Conservation (phyloP, 116 monocot genomes). For the Posidonia oceanica region DNA sequence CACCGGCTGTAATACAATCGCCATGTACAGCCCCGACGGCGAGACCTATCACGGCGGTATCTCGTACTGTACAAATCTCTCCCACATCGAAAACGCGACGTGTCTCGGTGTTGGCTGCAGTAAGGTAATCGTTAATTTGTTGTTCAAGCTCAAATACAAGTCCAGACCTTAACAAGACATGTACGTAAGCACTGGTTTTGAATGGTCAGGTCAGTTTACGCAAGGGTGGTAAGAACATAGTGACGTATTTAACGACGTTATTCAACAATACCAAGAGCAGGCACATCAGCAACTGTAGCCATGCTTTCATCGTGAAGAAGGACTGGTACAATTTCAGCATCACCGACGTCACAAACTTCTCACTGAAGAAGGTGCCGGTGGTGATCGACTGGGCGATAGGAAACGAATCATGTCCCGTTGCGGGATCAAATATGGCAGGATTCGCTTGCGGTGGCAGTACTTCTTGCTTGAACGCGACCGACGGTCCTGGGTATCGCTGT, state of each 20-base stretch:
- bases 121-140: no score
- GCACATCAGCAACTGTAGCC: slow-evolving; percentile 33
- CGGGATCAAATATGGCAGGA: neutral
- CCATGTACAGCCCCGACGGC: slow-evolving; percentile 1
- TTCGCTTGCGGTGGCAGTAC: slow-evolving; percentile 30
- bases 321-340: slow-evolving; percentile 17
- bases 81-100: slow-evolving; percentile 6
- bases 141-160: no score
- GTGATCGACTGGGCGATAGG: slow-evolving; percentile 52
- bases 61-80: slow-evolving; percentile 12
- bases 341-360: slow-evolving; percentile 11
- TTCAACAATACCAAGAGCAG: slow-evolving; percentile 8
- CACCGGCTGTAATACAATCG: slow-evolving; percentile 27
- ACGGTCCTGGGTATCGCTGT: slow-evolving; percentile 48
- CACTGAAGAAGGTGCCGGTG: slow-evolving; percentile 14
- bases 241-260: neutral
- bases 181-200: no score
- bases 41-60: slow-evolving; percentile 30
- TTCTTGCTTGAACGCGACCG: slow-evolving; percentile 23
- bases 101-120: slow-evolving; percentile 32
- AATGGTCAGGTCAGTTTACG: slow-evolving; percentile 34
- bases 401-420: slow-evolving; percentile 15
- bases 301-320: slow-evolving; percentile 24
- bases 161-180: no score
- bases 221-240: slow-evolving; percentile 9